Conservation (phyloP, 768 basidiomycete species). For the Russula dissimulans region DNA sequence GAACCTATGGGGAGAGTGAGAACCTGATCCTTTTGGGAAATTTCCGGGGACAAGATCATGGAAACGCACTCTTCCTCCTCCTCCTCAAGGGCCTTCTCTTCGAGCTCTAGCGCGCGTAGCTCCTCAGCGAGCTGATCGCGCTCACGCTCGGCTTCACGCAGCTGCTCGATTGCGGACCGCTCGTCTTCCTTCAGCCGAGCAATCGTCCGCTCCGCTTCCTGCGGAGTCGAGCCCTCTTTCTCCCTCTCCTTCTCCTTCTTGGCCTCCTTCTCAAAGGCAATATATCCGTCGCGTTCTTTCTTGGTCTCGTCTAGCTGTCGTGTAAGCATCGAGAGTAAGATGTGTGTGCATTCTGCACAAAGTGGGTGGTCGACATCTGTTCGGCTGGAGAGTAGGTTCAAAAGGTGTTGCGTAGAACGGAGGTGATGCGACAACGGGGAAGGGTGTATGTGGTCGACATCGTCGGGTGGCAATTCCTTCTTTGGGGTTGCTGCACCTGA, state of each 20-base stretch:
- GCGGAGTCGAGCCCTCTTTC: constrained; percentile 46
- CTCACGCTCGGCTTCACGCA: constrained; percentile 69
- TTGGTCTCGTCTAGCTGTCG: constrained; percentile 82
- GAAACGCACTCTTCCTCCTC: constrained; percentile 74
- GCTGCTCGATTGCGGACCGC: constrained; percentile 57
- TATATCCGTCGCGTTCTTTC: constrained; percentile 87
- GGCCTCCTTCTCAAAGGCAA: constrained; percentile 85
- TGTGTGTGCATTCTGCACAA: constrained; percentile 88
- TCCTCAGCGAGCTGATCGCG: constrained; percentile 68
- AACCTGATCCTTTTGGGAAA: not conserved
- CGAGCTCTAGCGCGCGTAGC: constrained; percentile 55
- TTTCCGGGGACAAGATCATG: not conserved
- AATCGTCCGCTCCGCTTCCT: constrained; percentile 65
- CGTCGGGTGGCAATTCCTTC: constrained; percentile 32
- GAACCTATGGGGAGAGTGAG: constrained; percentile 42
- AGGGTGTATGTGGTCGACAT: constrained; percentile 49
- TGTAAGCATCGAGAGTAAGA: constrained; percentile 65
- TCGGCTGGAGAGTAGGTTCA: constrained; percentile 66
- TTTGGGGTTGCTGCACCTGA: constrained; percentile 27
- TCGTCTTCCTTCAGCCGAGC: constrained; percentile 64
- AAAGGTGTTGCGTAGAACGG: constrained; percentile 63
- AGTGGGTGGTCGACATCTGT: constrained; percentile 88
- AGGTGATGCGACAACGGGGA: constrained; percentile 72
- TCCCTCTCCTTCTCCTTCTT: constrained; percentile 73
- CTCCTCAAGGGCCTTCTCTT: constrained; percentile 67